Base-by-base conservation (phyloP, 148 eudicot genomes). In the Dysphania ambrosioides region DNA sequence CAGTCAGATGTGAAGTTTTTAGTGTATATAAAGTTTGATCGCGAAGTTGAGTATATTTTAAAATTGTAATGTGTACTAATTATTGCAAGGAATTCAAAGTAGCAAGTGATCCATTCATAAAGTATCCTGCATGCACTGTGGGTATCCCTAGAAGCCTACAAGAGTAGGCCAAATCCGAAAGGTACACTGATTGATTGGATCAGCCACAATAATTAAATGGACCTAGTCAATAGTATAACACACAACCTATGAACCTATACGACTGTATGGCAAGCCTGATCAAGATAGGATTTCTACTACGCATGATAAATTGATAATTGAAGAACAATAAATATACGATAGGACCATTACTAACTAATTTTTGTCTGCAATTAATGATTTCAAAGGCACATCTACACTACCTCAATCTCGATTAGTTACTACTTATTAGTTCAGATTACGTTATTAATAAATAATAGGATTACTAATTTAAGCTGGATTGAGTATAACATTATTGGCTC, bases 111-210 rank as follows among this genome's bases (percentile, higher is more conserved):
- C n/a, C n/a, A n/a, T n/a, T n/a, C 21, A 57, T 27, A 31, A 57
- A 56, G 65, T 63, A 75, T 8, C 29, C 61, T 34, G 65, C 53
- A 61, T 44, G 51, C 21, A 36, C 51, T 36, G 58, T 7, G 13
- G n/a, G 57, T 60, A 57, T 72, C 31, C 76, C 51, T 60, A 61
- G 40, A 36, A 36, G 70, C 44, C 49, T 66, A 73, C 19, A 73
- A 42, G 53, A 65, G 29, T 58, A 70, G 75, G 56, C 66, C 61
- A 31, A 77, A 32, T 49, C 62, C 7, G 38, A 77, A 70, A 47
- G 70, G 66, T 70, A 2, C 70, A 66, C 61, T 47, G 70, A 70
- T 70, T 36, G 40, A 60, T 24, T 44, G 27, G 61, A 77, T 47
- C 42, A 77, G 58, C 34, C 27, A 13, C 23, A 32, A 23, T 23